phyloP scores from a whole-genome alignment of 805 yeast species.

The Candida orba region DNA sequence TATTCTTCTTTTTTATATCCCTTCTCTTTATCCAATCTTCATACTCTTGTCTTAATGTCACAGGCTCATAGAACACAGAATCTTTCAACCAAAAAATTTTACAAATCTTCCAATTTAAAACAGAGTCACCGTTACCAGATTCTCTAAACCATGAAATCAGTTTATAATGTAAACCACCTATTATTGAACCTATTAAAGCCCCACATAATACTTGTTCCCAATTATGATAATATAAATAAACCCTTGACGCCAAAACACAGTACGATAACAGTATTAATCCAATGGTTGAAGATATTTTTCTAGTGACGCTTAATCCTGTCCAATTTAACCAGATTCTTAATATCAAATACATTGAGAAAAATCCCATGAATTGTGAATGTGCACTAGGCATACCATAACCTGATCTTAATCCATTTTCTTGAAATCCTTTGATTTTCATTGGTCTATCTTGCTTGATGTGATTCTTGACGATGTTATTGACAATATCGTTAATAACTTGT shows the following conservation, averaged over 20 bases:
- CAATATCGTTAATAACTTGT: slow-evolving; percentile 68
- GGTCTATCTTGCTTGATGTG: slow-evolving; percentile 73
- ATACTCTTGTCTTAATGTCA: slow-evolving; percentile 41
- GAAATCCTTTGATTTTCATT: slow-evolving; percentile 28
- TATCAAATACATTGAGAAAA: slow-evolving; percentile 51
- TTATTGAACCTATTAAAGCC: slow-evolving; percentile 46
- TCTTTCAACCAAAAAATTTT: slow-evolving; percentile 51
- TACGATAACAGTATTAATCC: slow-evolving; percentile 24
- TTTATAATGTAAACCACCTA: slow-evolving; percentile 54
- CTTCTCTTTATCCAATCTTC: slow-evolving; percentile 25
- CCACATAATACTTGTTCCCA: slow-evolving; percentile 72
- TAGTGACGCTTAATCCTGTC: slow-evolving; percentile 27
- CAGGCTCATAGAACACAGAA: slow-evolving; percentile 43
- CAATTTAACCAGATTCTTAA: slow-evolving; percentile 38
- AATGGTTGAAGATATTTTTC: slow-evolving; percentile 26
- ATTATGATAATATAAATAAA: slow-evolving; percentile 74
- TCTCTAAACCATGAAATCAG: slow-evolving; percentile 51
- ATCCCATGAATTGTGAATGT: slow-evolving; percentile 94
- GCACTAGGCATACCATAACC: slow-evolving; percentile 97
- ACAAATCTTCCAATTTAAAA: slow-evolving; percentile 51
- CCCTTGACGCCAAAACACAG: slow-evolving; percentile 61
- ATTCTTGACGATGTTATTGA: slow-evolving; percentile 62
- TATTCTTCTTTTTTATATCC: slow-evolving; percentile 1
- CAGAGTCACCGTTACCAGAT: slow-evolving; percentile 59
- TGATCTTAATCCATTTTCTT: slow-evolving; percentile 37